These are phyloP conservation scores for Haplosporangium gracile DNA, from an alignment of 192 early-diverging fungal genomes.

Conservation along the genomic window DNA sequence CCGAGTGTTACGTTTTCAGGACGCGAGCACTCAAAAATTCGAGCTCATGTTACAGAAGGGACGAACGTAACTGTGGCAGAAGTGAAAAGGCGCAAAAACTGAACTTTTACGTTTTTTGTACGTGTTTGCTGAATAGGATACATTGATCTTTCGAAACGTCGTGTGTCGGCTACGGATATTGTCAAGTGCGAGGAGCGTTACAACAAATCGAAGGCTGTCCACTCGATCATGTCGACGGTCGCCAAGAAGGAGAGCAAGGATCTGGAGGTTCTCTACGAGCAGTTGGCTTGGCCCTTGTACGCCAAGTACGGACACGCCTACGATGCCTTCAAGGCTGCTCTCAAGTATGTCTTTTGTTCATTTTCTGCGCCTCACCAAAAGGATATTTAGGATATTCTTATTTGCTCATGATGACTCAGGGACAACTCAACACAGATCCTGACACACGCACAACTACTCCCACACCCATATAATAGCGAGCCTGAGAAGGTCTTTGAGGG, in stretches of 20 bases:
- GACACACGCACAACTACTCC: background rate
- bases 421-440: background rate
- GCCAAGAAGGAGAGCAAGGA: conserved; percentile 84
- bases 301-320: conserved; percentile 95
- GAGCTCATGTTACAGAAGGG: background rate
- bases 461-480: conserved; percentile 64
- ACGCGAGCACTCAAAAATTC: background rate
- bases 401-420: conserved; percentile 9
- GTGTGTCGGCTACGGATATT: conserved; percentile 90
- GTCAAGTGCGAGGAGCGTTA: conserved; percentile 91
- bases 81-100: background rate
- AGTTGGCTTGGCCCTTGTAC: conserved; percentile 94
- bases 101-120: background rate
- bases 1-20: background rate
- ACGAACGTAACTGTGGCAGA: background rate
- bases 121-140: conserved; percentile 69
- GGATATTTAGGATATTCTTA: background rate
- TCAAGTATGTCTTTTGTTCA: conserved; percentile 65
- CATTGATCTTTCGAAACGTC: conserved; percentile 96
- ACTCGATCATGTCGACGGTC: conserved; percentile 86
- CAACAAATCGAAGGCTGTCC: conserved; percentile 91
- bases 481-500: conserved; percentile 88
- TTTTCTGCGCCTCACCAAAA: background rate
- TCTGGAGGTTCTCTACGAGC: conserved; percentile 86
- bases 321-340: conserved; percentile 94